Conservation (phyloP, 2,329 filamentous ascomycete species). For the Colletotrichum brevisporum region DNA sequence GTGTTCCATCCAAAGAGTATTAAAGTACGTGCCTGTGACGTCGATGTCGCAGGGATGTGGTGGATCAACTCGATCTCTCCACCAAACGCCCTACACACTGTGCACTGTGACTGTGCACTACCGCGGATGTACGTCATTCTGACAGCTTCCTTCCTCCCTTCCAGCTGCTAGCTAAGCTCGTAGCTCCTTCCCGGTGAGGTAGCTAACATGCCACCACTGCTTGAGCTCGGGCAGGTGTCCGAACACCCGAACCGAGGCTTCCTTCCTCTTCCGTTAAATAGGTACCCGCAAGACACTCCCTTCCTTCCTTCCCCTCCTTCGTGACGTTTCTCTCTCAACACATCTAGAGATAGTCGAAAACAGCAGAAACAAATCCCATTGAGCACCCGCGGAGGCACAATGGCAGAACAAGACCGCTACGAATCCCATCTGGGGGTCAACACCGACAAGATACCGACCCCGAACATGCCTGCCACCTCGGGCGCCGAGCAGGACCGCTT, state of each 20-base stretch:
- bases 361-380: slow-evolving; percentile 8
- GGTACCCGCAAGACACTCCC: not conserved
- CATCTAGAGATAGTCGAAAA: not conserved
- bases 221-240: not conserved
- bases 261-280: slow-evolving; percentile 12
- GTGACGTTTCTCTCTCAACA: not conserved
- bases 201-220: slow-evolving; percentile 14
- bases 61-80: slow-evolving; percentile 23
- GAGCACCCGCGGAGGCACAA: slow-evolving; percentile 32
- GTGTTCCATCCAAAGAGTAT: not conserved
- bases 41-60: slow-evolving; percentile 14
- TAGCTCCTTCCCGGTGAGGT: slow-evolving; percentile 3
- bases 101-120: not conserved
- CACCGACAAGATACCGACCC: slow-evolving; percentile 28
- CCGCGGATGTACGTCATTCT: slow-evolving; percentile 33
- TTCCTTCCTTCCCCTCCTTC: not conserved
- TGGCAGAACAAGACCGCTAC: slow-evolving; percentile 43
- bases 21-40: slow-evolving; percentile 23
- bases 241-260: not conserved
- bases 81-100: no score
- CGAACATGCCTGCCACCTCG: slow-evolving; percentile 33
- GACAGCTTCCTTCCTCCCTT: slow-evolving; percentile 24
- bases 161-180: slow-evolving; percentile 2
- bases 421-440: slow-evolving; percentile 38
- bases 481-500: slow-evolving; percentile 37